Evolutionary conservation across 2,329 filamentous ascomycete genomes (phyloP).

Genomic region (Gaeumannomyces sp.): DNA sequence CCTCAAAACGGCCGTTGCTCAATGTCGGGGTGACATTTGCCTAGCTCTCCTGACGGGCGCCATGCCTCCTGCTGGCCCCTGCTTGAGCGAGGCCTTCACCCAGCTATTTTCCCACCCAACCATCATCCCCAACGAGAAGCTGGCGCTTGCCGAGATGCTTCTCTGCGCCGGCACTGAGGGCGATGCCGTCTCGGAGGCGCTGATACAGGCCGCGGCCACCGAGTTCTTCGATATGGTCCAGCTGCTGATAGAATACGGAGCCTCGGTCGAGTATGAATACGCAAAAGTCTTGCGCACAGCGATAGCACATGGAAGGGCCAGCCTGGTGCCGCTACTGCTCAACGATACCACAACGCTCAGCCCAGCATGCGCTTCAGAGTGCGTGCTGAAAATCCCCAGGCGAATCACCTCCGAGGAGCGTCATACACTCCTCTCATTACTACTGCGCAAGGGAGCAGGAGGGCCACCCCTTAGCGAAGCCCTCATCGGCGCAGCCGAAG

Average conservation of each 20-base stretch:
- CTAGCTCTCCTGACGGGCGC: constrained; percentile 48
- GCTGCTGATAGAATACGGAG: constrained; percentile 46
- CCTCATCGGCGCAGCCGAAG: constrained; percentile 42
- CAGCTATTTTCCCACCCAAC: constrained; percentile 39
- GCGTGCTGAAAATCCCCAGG: constrained; percentile 42
- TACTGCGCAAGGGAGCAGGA: constrained; percentile 45
- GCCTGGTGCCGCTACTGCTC: constrained; percentile 42
- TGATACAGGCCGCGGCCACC: constrained; percentile 41
- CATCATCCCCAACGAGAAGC: constrained; percentile 41
- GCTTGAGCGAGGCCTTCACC: constrained; percentile 45
- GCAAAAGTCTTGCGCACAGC: constrained; percentile 43
- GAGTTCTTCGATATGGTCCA: constrained; percentile 49
- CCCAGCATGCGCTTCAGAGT: constrained; percentile 41
- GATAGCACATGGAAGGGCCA: constrained; percentile 38
- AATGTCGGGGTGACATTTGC: constrained; percentile 46
- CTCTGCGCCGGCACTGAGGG: constrained; percentile 53
- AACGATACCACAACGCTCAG: constrained; percentile 36
- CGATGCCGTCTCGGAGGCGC: constrained; percentile 39
- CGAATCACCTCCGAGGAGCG: constrained; percentile 39
- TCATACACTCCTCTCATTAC: constrained; percentile 34
- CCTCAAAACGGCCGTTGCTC: constrained; percentile 41
- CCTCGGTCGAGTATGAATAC: constrained; percentile 48
- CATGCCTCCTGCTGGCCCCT: constrained; percentile 41
- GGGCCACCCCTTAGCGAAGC: constrained; percentile 42
- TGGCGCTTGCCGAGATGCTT: constrained; percentile 47